Conservation (phyloP, 768 basidiomycete genomes). For the Boletus rubescentipes region DNA sequence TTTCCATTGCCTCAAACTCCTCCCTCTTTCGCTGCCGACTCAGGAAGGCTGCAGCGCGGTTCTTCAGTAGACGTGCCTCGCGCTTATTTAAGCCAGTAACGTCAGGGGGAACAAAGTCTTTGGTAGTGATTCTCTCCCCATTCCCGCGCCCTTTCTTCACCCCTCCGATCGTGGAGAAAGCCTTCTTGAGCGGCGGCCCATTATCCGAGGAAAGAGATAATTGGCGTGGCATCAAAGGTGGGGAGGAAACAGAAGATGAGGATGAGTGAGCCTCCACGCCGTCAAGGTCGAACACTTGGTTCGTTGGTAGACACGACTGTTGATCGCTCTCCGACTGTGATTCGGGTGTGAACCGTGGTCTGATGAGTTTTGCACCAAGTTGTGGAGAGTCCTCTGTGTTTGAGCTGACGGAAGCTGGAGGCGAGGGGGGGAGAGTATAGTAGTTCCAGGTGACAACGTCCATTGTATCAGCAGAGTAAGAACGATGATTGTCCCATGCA, state of each 20-base stretch:
- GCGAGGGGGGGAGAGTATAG: slow-evolving; percentile 50
- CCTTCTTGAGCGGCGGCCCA: slow-evolving; percentile 30
- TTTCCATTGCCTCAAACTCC: slow-evolving; percentile 89
- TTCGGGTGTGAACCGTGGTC: slow-evolving; percentile 49
- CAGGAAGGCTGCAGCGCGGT: slow-evolving; percentile 89
- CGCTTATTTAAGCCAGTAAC: slow-evolving; percentile 87
- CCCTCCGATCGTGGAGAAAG: slow-evolving; percentile 46
- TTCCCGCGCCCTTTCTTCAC: slow-evolving; percentile 48
- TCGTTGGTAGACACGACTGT: slow-evolving; percentile 62
- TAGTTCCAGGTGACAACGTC: slow-evolving; percentile 47
- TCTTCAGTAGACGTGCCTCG: slow-evolving; percentile 89
- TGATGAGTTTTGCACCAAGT: slow-evolving; percentile 48
- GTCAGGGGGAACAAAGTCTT: slow-evolving; percentile 87
- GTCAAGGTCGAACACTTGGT: slow-evolving; percentile 66
- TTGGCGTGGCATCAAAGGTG: slow-evolving; percentile 31
- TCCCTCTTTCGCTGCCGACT: slow-evolving; percentile 89
- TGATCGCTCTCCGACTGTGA: slow-evolving; percentile 43
- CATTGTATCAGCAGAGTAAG: slow-evolving; percentile 36
- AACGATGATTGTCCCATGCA: slow-evolving; percentile 46
- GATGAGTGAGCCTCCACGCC: slow-evolving; percentile 32
- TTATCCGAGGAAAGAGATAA: slow-evolving; percentile 36
- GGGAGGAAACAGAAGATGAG: slow-evolving; percentile 33
- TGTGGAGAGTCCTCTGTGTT: slow-evolving; percentile 45
- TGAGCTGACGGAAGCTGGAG: slow-evolving; percentile 47
- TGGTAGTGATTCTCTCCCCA: slow-evolving; percentile 55